Evolutionary conservation across 805 yeast genomes (phyloP).

Genomic region (Yarrowia divulgata): DNA sequence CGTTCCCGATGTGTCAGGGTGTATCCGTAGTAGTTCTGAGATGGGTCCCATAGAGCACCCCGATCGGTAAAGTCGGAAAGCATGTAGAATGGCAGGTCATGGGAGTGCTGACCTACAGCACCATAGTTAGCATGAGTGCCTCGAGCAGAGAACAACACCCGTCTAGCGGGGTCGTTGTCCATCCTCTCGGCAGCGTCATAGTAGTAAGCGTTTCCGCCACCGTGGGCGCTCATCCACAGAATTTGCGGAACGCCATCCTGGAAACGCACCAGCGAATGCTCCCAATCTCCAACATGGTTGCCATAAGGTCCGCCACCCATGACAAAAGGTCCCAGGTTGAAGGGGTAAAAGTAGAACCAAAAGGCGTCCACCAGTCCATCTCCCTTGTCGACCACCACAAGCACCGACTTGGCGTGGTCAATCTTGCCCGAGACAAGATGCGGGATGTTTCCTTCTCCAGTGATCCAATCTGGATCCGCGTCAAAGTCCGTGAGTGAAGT

Average conservation of each 20-base stretch:
- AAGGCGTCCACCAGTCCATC: constrained; percentile 94
- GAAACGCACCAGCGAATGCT: constrained; percentile 87
- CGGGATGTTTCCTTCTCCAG: constrained; percentile 75
- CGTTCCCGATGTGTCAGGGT: constrained; percentile 59
- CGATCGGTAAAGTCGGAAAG: constrained; percentile 92
- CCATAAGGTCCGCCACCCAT: constrained; percentile 99
- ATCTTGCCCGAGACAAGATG: constrained; percentile 74
- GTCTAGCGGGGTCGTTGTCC: constrained; percentile 58
- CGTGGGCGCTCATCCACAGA: constrained; percentile 98
- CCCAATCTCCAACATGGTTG: constrained; percentile 98
- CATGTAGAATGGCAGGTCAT: constrained; percentile 91
- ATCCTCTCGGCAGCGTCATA: constrained; percentile 78
- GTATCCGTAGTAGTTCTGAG: constrained; percentile 80
- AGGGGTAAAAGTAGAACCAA: constrained; percentile 95
- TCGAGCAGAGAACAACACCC: constrained; percentile 86
- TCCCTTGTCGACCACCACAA: constrained; percentile 89
- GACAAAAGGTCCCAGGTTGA: constrained; percentile 93
- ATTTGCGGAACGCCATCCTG: constrained; percentile 79
- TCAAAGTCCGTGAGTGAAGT: constrained; percentile 76
- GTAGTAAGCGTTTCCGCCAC: constrained; percentile 91
- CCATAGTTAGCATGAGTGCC: constrained; percentile 98
- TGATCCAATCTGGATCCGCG: constrained; percentile 80
- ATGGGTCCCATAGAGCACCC: constrained; percentile 95
- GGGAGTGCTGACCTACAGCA: constrained; percentile 94
- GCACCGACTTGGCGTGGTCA: constrained; percentile 76